These are phyloP conservation scores for Backusella westeae DNA, from an alignment of 192 early-diverging fungal species.

Conservation along the genomic window DNA sequence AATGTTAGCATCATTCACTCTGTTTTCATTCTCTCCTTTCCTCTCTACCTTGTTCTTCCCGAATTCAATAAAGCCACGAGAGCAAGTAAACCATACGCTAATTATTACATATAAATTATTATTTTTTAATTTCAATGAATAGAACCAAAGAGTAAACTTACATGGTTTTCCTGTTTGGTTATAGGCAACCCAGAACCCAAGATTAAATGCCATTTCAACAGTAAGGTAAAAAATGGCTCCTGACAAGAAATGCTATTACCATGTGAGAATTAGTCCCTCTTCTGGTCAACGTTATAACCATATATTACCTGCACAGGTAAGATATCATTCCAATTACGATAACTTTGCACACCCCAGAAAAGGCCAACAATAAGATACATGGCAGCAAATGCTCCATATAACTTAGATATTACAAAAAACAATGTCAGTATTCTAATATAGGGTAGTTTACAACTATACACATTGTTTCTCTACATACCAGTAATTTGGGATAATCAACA, in stretches of 20 bases:
- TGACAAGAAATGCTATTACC: slow-evolving; percentile 71
- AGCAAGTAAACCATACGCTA: slow-evolving; percentile 58
- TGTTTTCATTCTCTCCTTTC: background rate
- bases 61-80: slow-evolving; percentile 82
- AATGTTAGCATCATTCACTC: background rate
- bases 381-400: slow-evolving; percentile 74
- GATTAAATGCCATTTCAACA: slow-evolving; percentile 92
- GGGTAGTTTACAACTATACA: background rate
- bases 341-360: slow-evolving; percentile 77
- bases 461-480: slow-evolving; percentile 38
- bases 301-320: slow-evolving; percentile 72
- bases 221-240: slow-evolving; percentile 83
- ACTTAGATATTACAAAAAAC: slow-evolving; percentile 33
- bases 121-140: slow-evolving; percentile 9
- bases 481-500: slow-evolving; percentile 85
- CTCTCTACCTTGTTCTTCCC: slow-evolving; percentile 61
- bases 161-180: slow-evolving; percentile 61
- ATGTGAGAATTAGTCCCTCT: background rate
- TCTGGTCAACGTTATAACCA: background rate
- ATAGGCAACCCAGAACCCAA: slow-evolving; percentile 74
- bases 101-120: slow-evolving; percentile 29
- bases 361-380: slow-evolving; percentile 74
- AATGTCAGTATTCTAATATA: background rate
- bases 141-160: slow-evolving; percentile 40
- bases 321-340: slow-evolving; percentile 85